A percentile compares a stretch with the other conserved stretches of the same genome.
Conservation (phyloP, 768 basidiomycete species). For the Naganishia onofrii region DNA sequence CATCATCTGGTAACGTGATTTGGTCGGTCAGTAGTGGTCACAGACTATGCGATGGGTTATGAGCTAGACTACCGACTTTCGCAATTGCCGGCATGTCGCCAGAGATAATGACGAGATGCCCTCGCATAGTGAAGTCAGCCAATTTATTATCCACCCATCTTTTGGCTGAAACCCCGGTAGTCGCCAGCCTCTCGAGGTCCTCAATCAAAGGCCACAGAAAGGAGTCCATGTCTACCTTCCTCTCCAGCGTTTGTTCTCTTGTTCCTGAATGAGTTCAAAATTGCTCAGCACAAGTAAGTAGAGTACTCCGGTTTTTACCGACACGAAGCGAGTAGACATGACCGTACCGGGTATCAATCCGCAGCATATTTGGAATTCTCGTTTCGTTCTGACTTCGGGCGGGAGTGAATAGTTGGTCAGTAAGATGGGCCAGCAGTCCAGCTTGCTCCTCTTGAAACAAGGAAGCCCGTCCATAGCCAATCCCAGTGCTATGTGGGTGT, state of each 20-base stretch:
- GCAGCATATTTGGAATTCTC: not conserved
- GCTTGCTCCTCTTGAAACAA: not conserved
- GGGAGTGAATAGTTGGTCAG: conserved; percentile 4
- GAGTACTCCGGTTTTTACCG: no score
- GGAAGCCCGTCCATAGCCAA: not conserved
- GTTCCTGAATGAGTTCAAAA: no score
- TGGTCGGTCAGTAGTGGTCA: no score
- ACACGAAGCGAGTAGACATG: no score
- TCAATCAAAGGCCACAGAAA: not conserved
- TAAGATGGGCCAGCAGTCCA: conserved; percentile 1
- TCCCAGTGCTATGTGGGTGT: not conserved
- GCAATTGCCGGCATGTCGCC: not conserved
- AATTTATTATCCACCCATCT: not conserved
- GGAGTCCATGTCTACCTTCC: not conserved
- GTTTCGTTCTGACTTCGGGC: not conserved
- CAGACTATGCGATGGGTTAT: no score
- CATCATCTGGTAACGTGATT: not conserved
- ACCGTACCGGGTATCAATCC: not conserved
- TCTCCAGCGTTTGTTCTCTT: not conserved
- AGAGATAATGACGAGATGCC: not conserved
- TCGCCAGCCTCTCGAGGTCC: not conserved
- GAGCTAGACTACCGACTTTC: not conserved
- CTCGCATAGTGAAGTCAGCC: not conserved
- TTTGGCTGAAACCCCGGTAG: not conserved
- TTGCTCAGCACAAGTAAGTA: no score